Evolutionary conservation across 2,329 filamentous ascomycete genomes (phyloP).

Genomic region (Bipolaris victoriae): DNA sequence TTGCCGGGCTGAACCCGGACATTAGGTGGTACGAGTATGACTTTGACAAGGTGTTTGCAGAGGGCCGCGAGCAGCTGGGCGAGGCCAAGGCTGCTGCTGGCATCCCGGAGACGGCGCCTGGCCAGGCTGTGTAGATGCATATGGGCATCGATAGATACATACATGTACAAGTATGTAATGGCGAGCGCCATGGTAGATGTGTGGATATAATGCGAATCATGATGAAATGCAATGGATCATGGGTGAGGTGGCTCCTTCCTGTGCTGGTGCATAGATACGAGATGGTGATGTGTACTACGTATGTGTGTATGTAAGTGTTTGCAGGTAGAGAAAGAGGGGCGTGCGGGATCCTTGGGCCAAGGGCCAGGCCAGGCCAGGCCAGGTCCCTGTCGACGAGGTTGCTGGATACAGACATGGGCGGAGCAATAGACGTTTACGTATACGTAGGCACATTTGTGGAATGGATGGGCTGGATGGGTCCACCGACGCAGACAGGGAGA

Average conservation of each 20-base stretch:
- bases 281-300: background rate
- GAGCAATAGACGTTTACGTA: too few species aligned
- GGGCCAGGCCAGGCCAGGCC: background rate
- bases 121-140: slow-evolving; percentile 1
- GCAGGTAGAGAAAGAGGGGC: background rate
- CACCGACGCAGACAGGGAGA: background rate
- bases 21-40: slow-evolving; percentile 64
- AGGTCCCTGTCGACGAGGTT: background rate
- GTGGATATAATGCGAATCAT: background rate
- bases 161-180: background rate
- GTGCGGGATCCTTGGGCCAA: background rate
- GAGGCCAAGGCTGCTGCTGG: slow-evolving; percentile 52
- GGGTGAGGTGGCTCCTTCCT: background rate
- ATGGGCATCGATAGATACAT: background rate
- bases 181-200: background rate
- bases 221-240: background rate
- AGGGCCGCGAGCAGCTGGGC: slow-evolving; percentile 54
- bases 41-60: slow-evolving; percentile 62
- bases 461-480: background rate
- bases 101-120: slow-evolving; percentile 33
- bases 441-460: too few species aligned
- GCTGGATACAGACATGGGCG: background rate
- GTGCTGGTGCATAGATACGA: background rate
- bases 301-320: background rate
- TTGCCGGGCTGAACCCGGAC: slow-evolving; percentile 61